A percentile compares a stretch with the other conserved stretches of the same genome.
Conservation (phyloP, 2,329 filamentous ascomycete species). For the Colletotrichum sp. region DNA sequence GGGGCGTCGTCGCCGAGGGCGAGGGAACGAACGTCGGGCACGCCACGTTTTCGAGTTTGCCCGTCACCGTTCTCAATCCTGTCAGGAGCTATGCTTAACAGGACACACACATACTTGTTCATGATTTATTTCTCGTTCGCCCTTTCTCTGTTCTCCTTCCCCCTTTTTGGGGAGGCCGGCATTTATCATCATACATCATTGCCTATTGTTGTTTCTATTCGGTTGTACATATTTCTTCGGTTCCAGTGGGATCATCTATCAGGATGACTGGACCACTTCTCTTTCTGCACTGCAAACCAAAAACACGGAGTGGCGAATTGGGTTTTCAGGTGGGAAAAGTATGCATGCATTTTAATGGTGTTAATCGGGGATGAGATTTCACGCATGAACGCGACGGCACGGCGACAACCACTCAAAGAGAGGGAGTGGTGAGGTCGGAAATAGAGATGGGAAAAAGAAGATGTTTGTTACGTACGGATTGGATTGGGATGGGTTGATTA, state of each 20-base stretch:
- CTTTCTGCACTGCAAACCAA: neutral
- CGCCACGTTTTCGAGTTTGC: slow-evolving; percentile 48
- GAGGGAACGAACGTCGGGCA: slow-evolving; percentile 44
- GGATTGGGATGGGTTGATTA: neutral
- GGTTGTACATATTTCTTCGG: neutral
- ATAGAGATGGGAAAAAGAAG: neutral
- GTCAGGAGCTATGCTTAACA: slow-evolving; percentile 42
- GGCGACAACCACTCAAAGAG: neutral
- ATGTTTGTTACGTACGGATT: neutral
- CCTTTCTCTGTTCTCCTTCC: neutral
- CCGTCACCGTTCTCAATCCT: slow-evolving; percentile 36
- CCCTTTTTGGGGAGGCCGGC: neutral
- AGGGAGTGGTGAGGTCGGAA: neutral
- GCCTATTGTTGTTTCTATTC: neutral
- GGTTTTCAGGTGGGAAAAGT: neutral
- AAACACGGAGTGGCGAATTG: neutral
- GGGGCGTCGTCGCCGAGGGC: slow-evolving; percentile 51
- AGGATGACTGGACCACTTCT: neutral
- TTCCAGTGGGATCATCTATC: neutral
- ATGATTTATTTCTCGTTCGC: neutral
- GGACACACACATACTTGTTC: neutral
- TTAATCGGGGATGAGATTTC: neutral
- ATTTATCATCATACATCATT: neutral
- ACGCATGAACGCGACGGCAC: neutral
- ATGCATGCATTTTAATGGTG: slow-evolving; percentile 2